Evolutionary conservation across 2,329 filamentous ascomycete genomes (phyloP).

Genomic region (Ceratocystis papillata): DNA sequence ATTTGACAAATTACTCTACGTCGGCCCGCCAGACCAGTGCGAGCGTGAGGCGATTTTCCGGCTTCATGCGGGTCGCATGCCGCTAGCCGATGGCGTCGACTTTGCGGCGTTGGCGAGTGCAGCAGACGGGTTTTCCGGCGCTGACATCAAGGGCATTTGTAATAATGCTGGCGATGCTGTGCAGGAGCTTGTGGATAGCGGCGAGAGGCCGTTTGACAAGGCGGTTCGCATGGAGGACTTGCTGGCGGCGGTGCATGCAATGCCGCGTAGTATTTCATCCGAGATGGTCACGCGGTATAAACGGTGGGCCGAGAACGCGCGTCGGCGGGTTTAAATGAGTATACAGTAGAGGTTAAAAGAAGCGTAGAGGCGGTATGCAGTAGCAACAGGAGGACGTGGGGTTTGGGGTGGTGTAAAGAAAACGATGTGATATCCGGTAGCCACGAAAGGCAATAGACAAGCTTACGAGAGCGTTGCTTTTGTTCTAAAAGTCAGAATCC

Average conservation of each 20-base stretch:
- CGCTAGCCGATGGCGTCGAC: constrained; percentile 53
- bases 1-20: constrained; percentile 76
- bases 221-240: constrained; percentile 22
- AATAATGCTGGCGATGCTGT: constrained; percentile 38
- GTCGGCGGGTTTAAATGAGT: constrained; percentile 20
- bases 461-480: neutral
- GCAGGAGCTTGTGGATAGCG: constrained; percentile 29
- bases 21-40: constrained; percentile 63
- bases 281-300: constrained; percentile 22
- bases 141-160: constrained; percentile 57
- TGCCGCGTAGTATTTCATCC: constrained; percentile 21
- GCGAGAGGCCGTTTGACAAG: constrained; percentile 20
- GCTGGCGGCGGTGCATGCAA: constrained; percentile 11
- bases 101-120: constrained; percentile 49
- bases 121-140: constrained; percentile 73
- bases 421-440: neutral
- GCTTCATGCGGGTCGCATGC: constrained; percentile 53
- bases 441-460: neutral
- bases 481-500: neutral
- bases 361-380: neutral
- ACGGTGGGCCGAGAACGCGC: constrained; percentile 19
- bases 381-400: neutral
- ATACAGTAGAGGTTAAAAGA: constrained; percentile 23
- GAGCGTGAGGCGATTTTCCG: constrained; percentile 67
- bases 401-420: constrained; percentile 6